A percentile compares a stretch with the other conserved stretches of the same genome.
These are phyloP conservation scores for Glycine latifolia DNA, from an alignment of 306 rosid genomes.

Conservation along the genomic window DNA sequence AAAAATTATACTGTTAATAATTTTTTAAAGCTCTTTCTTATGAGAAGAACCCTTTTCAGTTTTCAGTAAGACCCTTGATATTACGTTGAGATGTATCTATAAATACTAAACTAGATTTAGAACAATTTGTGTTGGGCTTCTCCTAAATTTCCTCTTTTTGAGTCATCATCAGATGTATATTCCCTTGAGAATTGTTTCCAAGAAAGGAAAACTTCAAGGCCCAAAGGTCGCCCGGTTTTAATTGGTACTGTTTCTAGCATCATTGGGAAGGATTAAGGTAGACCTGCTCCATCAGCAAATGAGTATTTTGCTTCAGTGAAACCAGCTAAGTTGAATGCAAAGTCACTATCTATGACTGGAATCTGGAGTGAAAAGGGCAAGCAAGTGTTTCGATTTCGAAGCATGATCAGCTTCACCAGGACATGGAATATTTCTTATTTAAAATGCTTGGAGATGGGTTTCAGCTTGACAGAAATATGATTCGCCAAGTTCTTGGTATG, in stretches of 20 bases:
- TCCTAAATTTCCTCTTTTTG: too few species aligned
- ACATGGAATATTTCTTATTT: slow-evolving; percentile 81
- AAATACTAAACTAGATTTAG: too few species aligned
- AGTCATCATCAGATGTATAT: slow-evolving; percentile 41
- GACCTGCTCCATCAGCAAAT: slow-evolving; percentile 50
- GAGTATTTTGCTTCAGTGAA: slow-evolving; percentile 49
- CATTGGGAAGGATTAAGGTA: slow-evolving; percentile 63
- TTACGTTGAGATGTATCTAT: too few species aligned
- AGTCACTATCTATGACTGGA: slow-evolving; percentile 56
- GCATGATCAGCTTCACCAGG: slow-evolving; percentile 55
- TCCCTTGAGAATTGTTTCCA: slow-evolving; percentile 45
- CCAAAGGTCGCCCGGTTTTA: slow-evolving; percentile 63
- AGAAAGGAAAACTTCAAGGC: slow-evolving; percentile 49
- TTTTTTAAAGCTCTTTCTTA: too few species aligned
- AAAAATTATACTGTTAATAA: too few species aligned
- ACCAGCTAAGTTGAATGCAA: slow-evolving; percentile 62
- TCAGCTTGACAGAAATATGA: slow-evolving; percentile 67
- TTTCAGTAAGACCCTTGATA: too few species aligned
- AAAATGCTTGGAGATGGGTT: slow-evolving; percentile 86
- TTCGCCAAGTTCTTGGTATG: slow-evolving; percentile 83
- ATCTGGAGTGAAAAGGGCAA: slow-evolving; percentile 51
- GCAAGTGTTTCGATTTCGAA: slow-evolving; percentile 42
- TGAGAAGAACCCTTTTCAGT: too few species aligned
- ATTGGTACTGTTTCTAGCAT: slow-evolving; percentile 71
- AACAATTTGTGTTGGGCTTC: too few species aligned